Base-by-base conservation (phyloP, 2,329 filamentous ascomycete genomes). In the Penicillium sp. region DNA sequence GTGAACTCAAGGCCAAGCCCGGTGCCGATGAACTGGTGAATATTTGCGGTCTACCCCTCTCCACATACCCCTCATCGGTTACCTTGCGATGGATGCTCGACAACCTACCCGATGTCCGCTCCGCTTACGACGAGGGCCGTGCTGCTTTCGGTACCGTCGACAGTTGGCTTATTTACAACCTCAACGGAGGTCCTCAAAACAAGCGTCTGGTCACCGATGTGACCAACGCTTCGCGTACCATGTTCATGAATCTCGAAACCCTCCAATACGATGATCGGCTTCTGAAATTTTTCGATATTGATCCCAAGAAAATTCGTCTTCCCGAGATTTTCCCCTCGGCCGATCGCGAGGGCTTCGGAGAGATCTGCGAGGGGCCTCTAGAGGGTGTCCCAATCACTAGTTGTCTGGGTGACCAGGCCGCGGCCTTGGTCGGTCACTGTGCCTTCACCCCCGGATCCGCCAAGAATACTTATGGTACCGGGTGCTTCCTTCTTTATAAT, bases 381-480 rank as follows among this genome's bases (percentile, higher is more conserved):
- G 82, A 86, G 59, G 91, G 89, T 27, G 78, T 88, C 26, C 85
- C 79, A 44, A 93, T 96, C 63, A 87, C 89, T n/a, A 91, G 91
- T 66, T 95, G 90, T 71, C 78, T 96, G 16, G 91, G 91, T 61
- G 91, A 96, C 70, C 91, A 96, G 75, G 93, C 91, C 42, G 88
- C 90, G 53, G 91, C 91, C 16, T 79, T 96, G 50, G 90, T 96
- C 21, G 91, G 91, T 47, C 91, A 96, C 74, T 89, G 90, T 71
- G 91, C 90, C 14, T 96, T 96, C 77, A 84, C 81, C 3, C 87
- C 90, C 1, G 92, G 92, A 51, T 85, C 87, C 66, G 92, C 91
- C 45, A 96, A 96, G 81, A 96, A 95, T 75, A 96, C 91, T 0
- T 96, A 96, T 71, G 91, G 91, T 29, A 96, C 91, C 0, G 91